Evolutionary conservation across 1,139 yeast species (phyloP).

Genomic region (Blastobotrys serpentis): DNA sequence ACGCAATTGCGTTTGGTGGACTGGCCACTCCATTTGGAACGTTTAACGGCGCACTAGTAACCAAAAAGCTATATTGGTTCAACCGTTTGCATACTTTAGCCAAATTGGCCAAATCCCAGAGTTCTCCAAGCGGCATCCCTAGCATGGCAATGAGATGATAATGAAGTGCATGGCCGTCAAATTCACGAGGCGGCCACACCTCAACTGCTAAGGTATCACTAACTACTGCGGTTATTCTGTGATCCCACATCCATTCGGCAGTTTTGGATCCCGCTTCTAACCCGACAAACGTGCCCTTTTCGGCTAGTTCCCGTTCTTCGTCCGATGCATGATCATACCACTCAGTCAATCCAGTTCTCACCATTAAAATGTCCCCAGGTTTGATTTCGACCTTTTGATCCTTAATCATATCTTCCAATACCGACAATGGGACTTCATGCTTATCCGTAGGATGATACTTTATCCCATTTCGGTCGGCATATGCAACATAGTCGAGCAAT

Average conservation of each 20-base stretch:
- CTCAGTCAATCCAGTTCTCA: constrained; percentile 35
- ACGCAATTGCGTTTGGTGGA: constrained; percentile 20
- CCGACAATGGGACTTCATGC: constrained; percentile 29
- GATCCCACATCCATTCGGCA: constrained; percentile 31
- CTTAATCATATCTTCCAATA: constrained; percentile 27
- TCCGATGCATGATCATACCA: constrained; percentile 28
- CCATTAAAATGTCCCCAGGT: constrained; percentile 34
- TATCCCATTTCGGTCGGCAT: constrained; percentile 30
- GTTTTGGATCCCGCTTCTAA: constrained; percentile 27
- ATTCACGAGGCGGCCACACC: constrained; percentile 50
- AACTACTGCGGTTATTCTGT: constrained; percentile 34
- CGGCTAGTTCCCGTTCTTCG: constrained; percentile 4
- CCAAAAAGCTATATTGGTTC: constrained; percentile 22
- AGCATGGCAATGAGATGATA: constrained; percentile 24
- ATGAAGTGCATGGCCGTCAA: constrained; percentile 40
- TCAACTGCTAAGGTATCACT: constrained; percentile 34
- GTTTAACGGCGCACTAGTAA: constrained; percentile 21
- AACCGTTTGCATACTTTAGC: constrained; percentile 25
- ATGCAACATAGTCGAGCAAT: constrained; percentile 34
- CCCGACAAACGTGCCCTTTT: constrained; percentile 25
- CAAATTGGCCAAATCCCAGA: constrained; percentile 25
- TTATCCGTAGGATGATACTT: constrained; percentile 29
- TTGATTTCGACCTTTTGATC: constrained; percentile 25
- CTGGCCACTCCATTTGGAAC: constrained; percentile 18
- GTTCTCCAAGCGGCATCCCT: constrained; percentile 23